phyloP scores from a whole-genome alignment of 805 yeast genomes.

The Candida argentea region DNA sequence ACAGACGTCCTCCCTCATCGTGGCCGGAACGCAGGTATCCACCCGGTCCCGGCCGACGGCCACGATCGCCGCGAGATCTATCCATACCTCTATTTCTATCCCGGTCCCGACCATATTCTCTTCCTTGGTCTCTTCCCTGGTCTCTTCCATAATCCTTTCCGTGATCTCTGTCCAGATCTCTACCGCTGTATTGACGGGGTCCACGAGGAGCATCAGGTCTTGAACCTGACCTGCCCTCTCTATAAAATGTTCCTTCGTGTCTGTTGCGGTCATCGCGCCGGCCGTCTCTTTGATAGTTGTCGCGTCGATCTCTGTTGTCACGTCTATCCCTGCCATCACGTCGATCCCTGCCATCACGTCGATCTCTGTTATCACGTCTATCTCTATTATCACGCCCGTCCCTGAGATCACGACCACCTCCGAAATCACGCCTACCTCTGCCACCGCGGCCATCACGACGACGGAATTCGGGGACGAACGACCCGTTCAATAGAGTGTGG shows the following conservation, averaged over 20 bases:
- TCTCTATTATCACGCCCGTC: slow-evolving; percentile 3
- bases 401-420: slow-evolving; percentile 5
- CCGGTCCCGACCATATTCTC: no score
- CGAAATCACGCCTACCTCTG: slow-evolving; percentile 5
- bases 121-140: no score
- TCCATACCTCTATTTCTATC: no score
- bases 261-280: slow-evolving; percentile 2
- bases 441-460: slow-evolving; percentile 5
- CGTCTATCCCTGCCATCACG: slow-evolving; percentile 1
- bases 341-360: slow-evolving; percentile 1
- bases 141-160: no score
- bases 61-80: no score
- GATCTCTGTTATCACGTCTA: neutral
- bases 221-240: neutral
- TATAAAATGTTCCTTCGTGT: slow-evolving; percentile 2
- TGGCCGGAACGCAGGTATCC: no score
- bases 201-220: neutral
- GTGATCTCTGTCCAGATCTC: slow-evolving; percentile 28
- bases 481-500: slow-evolving; percentile 18
- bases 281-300: slow-evolving; percentile 1
- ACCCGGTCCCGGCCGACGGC: no score
- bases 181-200: slow-evolving; percentile 12
- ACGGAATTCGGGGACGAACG: slow-evolving; percentile 7
- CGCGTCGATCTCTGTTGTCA: slow-evolving; percentile 3
- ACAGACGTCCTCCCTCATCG: no score